Percentiles rank a stretch among this genome's conserved stretches.
Conservation (phyloP, 2,329 filamentous ascomycete genomes). For the Didymella lethalis region DNA sequence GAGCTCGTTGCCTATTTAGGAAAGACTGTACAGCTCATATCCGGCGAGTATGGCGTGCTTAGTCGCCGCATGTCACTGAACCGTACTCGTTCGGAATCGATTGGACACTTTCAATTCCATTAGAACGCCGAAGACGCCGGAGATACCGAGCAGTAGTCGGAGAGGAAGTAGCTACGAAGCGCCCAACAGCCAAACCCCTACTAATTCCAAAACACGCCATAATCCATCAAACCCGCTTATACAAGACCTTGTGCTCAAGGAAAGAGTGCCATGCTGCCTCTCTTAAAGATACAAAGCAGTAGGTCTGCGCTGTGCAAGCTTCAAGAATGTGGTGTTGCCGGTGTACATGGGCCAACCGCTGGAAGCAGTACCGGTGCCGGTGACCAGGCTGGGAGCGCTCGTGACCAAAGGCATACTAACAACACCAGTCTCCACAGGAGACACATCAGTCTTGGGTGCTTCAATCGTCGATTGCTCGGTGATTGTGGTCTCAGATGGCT, state of each 20-base stretch:
- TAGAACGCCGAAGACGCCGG: constrained; percentile 1
- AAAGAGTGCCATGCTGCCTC: background rate
- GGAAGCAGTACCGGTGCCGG: constrained; percentile 21
- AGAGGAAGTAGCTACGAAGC: background rate
- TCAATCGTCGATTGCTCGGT: constrained; percentile 13
- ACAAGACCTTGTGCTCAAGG: background rate
- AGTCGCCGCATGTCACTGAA: constrained; percentile 1
- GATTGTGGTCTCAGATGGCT: constrained; percentile 13
- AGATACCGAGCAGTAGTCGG: background rate
- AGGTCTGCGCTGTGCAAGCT: constrained; percentile 23
- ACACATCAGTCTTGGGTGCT: constrained; percentile 1
- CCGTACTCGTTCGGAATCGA: background rate
- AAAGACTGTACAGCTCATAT: constrained; percentile 13
- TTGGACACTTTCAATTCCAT: background rate
- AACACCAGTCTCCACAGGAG: constrained; percentile 17
- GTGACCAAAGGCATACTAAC: constrained; percentile 19
- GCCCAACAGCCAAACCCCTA: background rate
- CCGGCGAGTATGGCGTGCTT: constrained; percentile 24
- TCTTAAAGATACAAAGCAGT: constrained; percentile 14
- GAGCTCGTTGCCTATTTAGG: constrained; percentile 13
- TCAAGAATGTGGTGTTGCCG: constrained; percentile 27
- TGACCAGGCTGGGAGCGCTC: constrained; percentile 8
- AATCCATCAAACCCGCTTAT: background rate
- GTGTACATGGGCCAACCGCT: constrained; percentile 19
- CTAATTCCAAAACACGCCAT: background rate